Conservation (phyloP, 371 early-diverging fungal genomes). For the Lichtheimia ramosa region DNA sequence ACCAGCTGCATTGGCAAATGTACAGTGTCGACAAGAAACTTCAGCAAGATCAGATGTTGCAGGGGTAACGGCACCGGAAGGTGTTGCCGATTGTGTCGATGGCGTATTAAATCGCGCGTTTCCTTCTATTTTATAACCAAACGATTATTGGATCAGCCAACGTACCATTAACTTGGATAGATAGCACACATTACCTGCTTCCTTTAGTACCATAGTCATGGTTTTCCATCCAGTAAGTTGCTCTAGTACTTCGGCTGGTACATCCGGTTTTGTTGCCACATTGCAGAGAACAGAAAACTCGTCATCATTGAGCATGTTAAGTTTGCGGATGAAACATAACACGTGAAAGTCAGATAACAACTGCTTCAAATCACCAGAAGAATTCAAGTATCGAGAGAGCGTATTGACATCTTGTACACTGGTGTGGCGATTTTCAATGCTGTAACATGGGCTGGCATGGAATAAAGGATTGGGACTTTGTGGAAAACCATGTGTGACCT, state of each 20-base stretch:
- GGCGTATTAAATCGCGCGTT: slow-evolving; percentile 17
- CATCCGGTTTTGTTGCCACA: slow-evolving; percentile 48
- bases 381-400: slow-evolving; percentile 57
- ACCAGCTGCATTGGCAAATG: slow-evolving; percentile 77
- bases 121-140: slow-evolving; percentile 10
- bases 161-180: too few relatives aligned
- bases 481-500: slow-evolving; percentile 96
- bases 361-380: slow-evolving; percentile 32
- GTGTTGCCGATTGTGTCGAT: slow-evolving; percentile 19
- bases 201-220: slow-evolving; percentile 64
- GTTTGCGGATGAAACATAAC: slow-evolving; percentile 65
- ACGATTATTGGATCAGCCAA: too few relatives aligned
- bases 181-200: slow-evolving; percentile 43
- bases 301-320: slow-evolving; percentile 45
- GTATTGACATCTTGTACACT: slow-evolving; percentile 26
- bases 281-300: slow-evolving; percentile 61
- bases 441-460: slow-evolving; percentile 38
- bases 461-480: slow-evolving; percentile 78
- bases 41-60: slow-evolving; percentile 34
- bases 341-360: slow-evolving; percentile 83
- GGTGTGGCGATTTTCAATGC: slow-evolving; percentile 73
- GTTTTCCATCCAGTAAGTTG: slow-evolving; percentile 80
- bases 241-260: slow-evolving; percentile 43
- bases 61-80: slow-evolving; percentile 25
- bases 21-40: slow-evolving; percentile 92